Evolutionary conservation across 1,284 basidiomycete species (phyloP), one percentile per base, ranked within the genome.

Genomic region (Irpex sp.): DNA sequence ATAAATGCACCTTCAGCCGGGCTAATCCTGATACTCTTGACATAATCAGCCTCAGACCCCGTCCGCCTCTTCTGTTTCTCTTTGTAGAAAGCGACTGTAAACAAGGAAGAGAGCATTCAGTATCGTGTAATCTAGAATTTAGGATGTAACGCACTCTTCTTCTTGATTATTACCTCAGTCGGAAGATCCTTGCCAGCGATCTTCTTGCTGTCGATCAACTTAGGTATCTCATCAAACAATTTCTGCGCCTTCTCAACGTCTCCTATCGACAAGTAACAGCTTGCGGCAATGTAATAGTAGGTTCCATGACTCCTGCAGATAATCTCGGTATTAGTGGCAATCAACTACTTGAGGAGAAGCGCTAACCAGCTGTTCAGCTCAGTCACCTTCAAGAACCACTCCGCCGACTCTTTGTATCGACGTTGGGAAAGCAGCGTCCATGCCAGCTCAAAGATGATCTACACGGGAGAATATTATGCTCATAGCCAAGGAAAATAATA

Each of bases 391-490:
- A 91, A 69, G 69, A 92, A 92, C 63, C 79, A 78, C 52, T 87
- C 82, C 0, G 88, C 88, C 1, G 87, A 82, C 66, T 92, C 89
- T 63, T 82, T 74, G 65, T 91, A 91, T 62, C 81, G 78, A 58
- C 87, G 76, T 65, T 90, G 82, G 1, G 85, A 81, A 3, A 92
- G 78, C 1, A 90, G 74, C 15, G 86, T 87, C 91, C 91, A 93
- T 0, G 88, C 88, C 1, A 93, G 80, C 71, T 93, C 91, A 68
- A 91, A 93, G 8, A 86, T 79, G 5, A 93, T 79, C 89, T 91
- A 54, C 8, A 1, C 15, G 8, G 11, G 11, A n/a, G 1, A 13
- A 34, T 17, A 2, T 13, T 31, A 44, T 11, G 5, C 1, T 31
- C 15, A 44, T 8, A n/a, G 15, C 11, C 40, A 13, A 49, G 55